These are phyloP conservation scores for Pythium biforme DNA, from an alignment of 352 stramenopile species.

Conservation along the genomic window DNA sequence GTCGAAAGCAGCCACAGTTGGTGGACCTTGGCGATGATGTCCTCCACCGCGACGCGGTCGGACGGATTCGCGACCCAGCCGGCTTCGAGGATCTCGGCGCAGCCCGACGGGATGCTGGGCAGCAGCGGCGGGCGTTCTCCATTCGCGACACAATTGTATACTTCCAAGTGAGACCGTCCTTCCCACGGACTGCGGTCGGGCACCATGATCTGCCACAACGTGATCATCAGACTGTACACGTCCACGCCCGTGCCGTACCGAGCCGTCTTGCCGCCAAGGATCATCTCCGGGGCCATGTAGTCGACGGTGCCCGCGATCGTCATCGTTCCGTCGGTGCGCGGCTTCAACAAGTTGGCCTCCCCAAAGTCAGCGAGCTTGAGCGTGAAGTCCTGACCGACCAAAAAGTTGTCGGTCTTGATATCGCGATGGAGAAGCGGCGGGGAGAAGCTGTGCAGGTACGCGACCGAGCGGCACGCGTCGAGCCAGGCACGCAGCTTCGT, in stretches of 20 bases:
- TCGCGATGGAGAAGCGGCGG: constrained; percentile 78
- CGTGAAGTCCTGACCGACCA: constrained; percentile 74
- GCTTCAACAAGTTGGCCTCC: constrained; percentile 78
- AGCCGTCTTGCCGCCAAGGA: constrained; percentile 77
- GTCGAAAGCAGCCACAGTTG: constrained; percentile 74
- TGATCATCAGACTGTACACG: constrained; percentile 88
- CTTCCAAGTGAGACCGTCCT: constrained; percentile 69
- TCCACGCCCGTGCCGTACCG: constrained; percentile 77
- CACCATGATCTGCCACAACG: constrained; percentile 86
- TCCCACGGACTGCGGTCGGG: constrained; percentile 74
- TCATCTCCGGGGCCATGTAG: constrained; percentile 87
- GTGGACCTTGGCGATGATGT: constrained; percentile 77
- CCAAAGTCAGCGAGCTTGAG: constrained; percentile 86
- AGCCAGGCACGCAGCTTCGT: constrained; percentile 84
- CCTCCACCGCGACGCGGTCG: constrained; percentile 71
- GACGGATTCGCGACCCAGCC: constrained; percentile 69
- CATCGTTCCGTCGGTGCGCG: constrained; percentile 78
- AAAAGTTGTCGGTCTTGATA: constrained; percentile 87
- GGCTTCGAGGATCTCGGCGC: constrained; percentile 67
- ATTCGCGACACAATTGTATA: constrained; percentile 73
- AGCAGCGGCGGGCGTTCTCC: constrained; percentile 71
- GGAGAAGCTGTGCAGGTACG: constrained; percentile 84
- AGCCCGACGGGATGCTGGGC: constrained; percentile 66
- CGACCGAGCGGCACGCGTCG: constrained; percentile 77
- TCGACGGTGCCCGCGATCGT: constrained; percentile 85